phyloP scores from a whole-genome alignment of 179 eudicot species.

The Spergularia azorica region DNA sequence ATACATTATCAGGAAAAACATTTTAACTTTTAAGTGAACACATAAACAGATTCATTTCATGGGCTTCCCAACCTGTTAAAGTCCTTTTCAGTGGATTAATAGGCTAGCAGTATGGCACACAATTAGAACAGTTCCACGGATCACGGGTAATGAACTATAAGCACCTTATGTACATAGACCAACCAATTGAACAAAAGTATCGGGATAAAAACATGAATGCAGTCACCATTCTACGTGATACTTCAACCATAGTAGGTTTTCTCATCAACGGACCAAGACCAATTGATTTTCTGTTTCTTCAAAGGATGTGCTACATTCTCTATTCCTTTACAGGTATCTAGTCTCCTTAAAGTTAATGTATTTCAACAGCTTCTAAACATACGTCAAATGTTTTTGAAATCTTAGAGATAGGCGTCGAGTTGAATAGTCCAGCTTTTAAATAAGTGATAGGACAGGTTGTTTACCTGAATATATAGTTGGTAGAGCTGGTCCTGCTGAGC shows the following conservation, averaged over 20 bases:
- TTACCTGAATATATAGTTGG: constrained; percentile 60
- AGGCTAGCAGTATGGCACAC: no score
- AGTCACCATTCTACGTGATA: no score
- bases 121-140: no score
- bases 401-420: not conserved
- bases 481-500: constrained; percentile 55
- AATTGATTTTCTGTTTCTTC: not conserved
- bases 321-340: not conserved
- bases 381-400: not conserved
- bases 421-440: not conserved
- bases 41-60: no score
- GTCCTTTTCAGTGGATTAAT: no score
- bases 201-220: no score
- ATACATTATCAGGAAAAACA: no score
- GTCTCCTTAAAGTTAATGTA: not conserved
- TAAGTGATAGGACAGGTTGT: not conserved
- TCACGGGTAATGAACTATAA: no score
- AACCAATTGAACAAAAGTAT: no score
- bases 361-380: not conserved
- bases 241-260: not conserved
- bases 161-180: no score
- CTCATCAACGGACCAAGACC: not conserved
- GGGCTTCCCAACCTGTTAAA: no score
- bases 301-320: not conserved
- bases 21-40: no score